Evolutionary conservation across 2,329 filamentous ascomycete species (phyloP), one percentile per base, ranked within the genome.

Genomic region (Aspergillus chevalieri): DNA sequence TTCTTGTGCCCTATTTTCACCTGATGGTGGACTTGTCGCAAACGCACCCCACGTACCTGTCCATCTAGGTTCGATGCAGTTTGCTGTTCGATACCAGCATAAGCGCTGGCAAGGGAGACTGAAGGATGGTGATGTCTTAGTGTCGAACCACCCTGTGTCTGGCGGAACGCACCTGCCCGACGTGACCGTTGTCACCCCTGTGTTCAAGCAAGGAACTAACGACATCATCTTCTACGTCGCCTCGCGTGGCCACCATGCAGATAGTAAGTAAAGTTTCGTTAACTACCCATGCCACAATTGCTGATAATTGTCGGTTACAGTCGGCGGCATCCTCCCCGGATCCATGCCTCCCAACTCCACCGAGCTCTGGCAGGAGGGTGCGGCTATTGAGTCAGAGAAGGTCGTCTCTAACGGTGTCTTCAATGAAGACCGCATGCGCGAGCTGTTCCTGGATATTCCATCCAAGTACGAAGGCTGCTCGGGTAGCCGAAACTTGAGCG

Each of bases 151-250:
- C 59, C 87, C 85, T 82, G 60, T 86, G 85, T 88, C 82, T 58
- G 87, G 87, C 14, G 87, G 87, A 22, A 91, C 87, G 0, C 87
- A 91, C 72, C 69, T 91, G 19, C 86, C 86, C 0, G 86, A 90
- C 58, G 84, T 90, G 43, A 90, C 86, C 0, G 61, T 90, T 22
- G 81, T 90, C 53, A 91, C 87, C 30, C 87, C 87, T 0, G 86
- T 87, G 1, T 92, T 92, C 66, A 82, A 82, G 8, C 74, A 71
- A 6, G 65, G 65, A 54, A 84, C 83, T 2, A 80, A 85, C 49
- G 80, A 85, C 14, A 90, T 92, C 51, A 77, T 91, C 47, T 92
- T 92, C 68, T 92, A 90, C 54, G 87, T 89, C 1, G 87, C 87
- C 0, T 89, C 85, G 4, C 79, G 87, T 33, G 87, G 87, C 0